Base-by-base conservation (phyloP, 1,284 basidiomycete species). In the Earliella scabrosa region DNA sequence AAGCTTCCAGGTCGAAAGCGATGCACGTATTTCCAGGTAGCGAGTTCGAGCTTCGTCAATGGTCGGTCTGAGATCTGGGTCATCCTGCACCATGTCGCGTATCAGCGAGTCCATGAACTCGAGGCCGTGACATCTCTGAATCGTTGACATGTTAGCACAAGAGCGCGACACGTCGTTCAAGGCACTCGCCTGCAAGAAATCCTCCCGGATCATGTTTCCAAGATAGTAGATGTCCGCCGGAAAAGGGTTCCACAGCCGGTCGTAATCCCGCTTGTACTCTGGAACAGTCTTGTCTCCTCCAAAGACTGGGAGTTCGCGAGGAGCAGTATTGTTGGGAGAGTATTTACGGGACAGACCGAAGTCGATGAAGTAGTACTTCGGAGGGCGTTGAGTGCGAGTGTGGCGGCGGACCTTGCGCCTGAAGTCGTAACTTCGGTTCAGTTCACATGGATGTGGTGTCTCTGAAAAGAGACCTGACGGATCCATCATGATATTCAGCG, bases 401-500 rank as follows among this genome's bases (percentile, higher is more conserved):
- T 60, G 54, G 43, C 63, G 54, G 44, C 63, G 63, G n/a, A 68
- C 68, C 20, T 41, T 48, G n/a, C 61, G 56, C n/a, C 41, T 54
- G 16, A 53, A 57, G 40, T 70, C 61, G 20, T 56, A 66, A 11
- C 49, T 63, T 44, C 44, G 49, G 2, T 39, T 16, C 1, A 27
- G 29, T 1, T 24, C 23, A 5, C 48, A 23, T 3, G 69, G 71
- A 51, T 75, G 72, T 34, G 59, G 67, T 1, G 50, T 59, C 14
- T 69, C 45, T 4, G 65, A 59, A 53, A 67, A 68, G 43, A 74
- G 45, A 16, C 57, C 46, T 6, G 50, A 43, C 0, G 71, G 64
- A 45, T 76, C 73, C 56, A 76, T 66, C 71, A 78, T 71, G 35
- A 77, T 63, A 47, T 78, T 78, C 20, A 59, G 34, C 3, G 20